phyloP scores from a whole-genome alignment of 208 protist genomes.

The Leishmania braziliensis region DNA sequence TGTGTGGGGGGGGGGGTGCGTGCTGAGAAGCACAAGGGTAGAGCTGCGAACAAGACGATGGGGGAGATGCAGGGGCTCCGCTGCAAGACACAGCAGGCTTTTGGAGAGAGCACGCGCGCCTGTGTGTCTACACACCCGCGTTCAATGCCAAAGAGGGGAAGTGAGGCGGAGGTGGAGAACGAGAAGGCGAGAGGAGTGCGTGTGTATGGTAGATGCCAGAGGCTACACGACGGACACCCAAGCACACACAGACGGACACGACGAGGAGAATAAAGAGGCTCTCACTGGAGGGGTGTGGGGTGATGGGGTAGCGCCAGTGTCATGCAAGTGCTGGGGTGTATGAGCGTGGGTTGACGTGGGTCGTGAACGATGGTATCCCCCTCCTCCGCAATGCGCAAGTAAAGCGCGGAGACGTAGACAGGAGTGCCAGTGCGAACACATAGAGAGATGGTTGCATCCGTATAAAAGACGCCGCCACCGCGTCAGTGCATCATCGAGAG shows the following conservation, averaged over 20 bases:
- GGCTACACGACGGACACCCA: not conserved
- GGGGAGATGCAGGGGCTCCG: no score
- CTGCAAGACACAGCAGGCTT: constrained; percentile 1
- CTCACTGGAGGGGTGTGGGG: not conserved
- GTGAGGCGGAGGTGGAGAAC: not conserved
- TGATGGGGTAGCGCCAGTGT: not conserved
- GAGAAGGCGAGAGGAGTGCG: not conserved
- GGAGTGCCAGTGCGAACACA: not conserved
- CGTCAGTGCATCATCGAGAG: not conserved
- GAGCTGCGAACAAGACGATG: not conserved
- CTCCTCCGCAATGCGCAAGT: not conserved
- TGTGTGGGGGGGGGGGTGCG: not conserved
- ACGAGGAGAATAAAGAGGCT: not conserved
- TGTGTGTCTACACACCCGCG: constrained; percentile 6
- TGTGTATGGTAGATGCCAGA: not conserved
- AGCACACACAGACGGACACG: not conserved
- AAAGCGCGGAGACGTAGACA: not conserved
- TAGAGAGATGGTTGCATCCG: not conserved
- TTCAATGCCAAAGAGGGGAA: not conserved
- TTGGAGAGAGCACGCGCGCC: constrained; percentile 10
- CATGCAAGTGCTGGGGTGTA: not conserved
- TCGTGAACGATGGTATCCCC: not conserved
- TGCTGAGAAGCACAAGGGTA: constrained; percentile 7
- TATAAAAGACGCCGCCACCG: not conserved
- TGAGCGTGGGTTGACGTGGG: not conserved